Evolutionary conservation across 2,329 filamentous ascomycete genomes (phyloP).

Genomic region (Exophiala sp.): DNA sequence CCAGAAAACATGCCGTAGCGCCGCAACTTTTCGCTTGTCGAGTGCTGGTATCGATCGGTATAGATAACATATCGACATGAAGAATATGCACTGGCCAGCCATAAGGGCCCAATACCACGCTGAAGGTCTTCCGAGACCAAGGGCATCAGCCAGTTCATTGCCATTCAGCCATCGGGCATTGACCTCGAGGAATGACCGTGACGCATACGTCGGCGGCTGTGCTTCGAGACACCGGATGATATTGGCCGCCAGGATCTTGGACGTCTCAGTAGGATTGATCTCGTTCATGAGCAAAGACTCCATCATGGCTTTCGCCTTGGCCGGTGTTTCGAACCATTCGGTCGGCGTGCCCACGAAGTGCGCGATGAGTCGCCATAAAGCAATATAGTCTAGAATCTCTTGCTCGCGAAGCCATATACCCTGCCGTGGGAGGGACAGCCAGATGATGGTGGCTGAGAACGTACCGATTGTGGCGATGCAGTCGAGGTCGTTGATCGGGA

Average conservation of each 20-base stretch:
- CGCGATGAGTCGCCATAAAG: constrained; percentile 72
- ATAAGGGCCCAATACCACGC: constrained; percentile 60
- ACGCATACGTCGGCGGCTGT: constrained; percentile 63
- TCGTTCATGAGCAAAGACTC: constrained; percentile 66
- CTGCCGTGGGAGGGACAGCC: constrained; percentile 67
- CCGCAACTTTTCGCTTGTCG: constrained; percentile 52
- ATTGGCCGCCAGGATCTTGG: constrained; percentile 66
- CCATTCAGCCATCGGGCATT: constrained; percentile 69
- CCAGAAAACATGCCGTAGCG: constrained; percentile 54
- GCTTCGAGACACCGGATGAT: constrained; percentile 67
- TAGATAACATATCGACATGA: constrained; percentile 48
- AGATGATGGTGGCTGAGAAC: constrained; percentile 67
- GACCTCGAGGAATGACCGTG: constrained; percentile 64
- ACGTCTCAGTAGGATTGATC: constrained; percentile 61
- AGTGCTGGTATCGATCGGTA: constrained; percentile 47
- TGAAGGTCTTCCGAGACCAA: constrained; percentile 57
- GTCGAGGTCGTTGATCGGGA: constrained; percentile 74
- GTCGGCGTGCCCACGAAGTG: constrained; percentile 68
- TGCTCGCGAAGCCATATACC: constrained; percentile 62
- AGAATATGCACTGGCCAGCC: constrained; percentile 64
- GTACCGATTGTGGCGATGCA: constrained; percentile 67
- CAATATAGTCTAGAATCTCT: constrained; percentile 67
- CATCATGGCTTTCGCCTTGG: constrained; percentile 58
- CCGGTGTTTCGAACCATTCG: constrained; percentile 55
- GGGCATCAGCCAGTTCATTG: constrained; percentile 55